Conservation (phyloP, 2,329 filamentous ascomycete species). For the Hypomyces rosellus region DNA sequence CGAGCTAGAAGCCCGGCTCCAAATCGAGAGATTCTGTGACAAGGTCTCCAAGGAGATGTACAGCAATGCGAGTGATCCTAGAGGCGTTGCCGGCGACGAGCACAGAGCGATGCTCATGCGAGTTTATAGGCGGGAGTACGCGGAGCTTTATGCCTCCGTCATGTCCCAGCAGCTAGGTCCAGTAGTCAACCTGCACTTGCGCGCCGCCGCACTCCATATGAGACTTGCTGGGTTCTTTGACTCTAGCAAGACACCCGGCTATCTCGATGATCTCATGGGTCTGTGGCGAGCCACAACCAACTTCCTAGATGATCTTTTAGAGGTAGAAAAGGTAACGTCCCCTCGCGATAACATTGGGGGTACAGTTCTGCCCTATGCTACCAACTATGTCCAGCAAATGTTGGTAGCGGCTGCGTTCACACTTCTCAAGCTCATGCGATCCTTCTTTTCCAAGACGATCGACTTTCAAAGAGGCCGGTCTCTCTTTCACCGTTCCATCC, state of each 20-base stretch:
- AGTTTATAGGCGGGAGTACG: constrained; percentile 59
- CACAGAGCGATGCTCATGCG: constrained; percentile 60
- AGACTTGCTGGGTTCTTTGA: constrained; percentile 77
- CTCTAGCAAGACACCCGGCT: constrained; percentile 63
- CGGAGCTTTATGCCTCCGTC: constrained; percentile 56
- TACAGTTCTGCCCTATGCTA: constrained; percentile 58
- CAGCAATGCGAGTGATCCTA: constrained; percentile 66
- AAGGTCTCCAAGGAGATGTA: constrained; percentile 76
- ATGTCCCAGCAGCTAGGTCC: constrained; percentile 52
- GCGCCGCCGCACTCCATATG: constrained; percentile 68
- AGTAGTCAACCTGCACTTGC: constrained; percentile 59
- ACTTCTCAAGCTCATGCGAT: constrained; percentile 70
- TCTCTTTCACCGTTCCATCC: constrained; percentile 66
- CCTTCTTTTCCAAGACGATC: constrained; percentile 67
- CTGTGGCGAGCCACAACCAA: constrained; percentile 65
- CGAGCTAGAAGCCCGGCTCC: constrained; percentile 61
- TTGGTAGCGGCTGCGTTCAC: constrained; percentile 75
- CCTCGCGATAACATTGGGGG: constrained; percentile 40
- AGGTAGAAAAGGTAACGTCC: constrained; percentile 43
- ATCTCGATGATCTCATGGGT: constrained; percentile 67
- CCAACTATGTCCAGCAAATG: constrained; percentile 79
- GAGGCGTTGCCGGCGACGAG: constrained; percentile 62
- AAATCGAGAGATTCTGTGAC: constrained; percentile 69
- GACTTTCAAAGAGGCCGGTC: constrained; percentile 61
- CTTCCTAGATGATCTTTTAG: constrained; percentile 61